Base-by-base conservation (phyloP, 2,329 filamentous ascomycete genomes). In the Diaporthe sp. region DNA sequence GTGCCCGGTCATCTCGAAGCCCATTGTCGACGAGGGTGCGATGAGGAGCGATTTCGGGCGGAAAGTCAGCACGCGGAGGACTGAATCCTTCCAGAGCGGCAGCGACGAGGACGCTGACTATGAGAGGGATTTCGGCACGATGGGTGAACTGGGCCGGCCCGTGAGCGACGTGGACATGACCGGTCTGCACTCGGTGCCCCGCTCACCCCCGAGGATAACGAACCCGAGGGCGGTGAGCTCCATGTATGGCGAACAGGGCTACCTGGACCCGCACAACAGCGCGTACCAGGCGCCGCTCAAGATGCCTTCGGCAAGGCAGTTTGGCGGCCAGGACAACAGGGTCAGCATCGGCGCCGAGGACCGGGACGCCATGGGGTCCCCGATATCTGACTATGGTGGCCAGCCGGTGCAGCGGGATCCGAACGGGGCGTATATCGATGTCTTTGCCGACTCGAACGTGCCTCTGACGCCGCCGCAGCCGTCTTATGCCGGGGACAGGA, bases 1-100 rank as follows among this genome's bases (percentile, higher is more conserved):
- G n/a, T 62, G 58, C 37, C 74, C 69, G 17, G 51, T 89, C 62
- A 89, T 92, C 77, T 92, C 90, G 75, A 88, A 92, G 78, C 85
- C 92, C 77, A 86, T 91, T 72, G 83, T 89, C 62, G 79, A 82
- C 31, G 82, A 85, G 37, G 76, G 76, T 78, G 82, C 82, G 51
- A 83, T 87, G 75, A 87, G 89, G 71, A 87, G 86, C 51, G 90
- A 91, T 79, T 91, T 91, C 78, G 87, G 88, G 55, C 88, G 86
- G 79, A 86, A 85, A 79, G 62, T 39, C 69, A 74, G 72, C 65
- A 72, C 73, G 67, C 77, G 75, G 74, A 62, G 75, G 74, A 62
- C 76, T 62, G 59, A 70, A 39, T 70, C 59, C 39, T 75, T 77
- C 65, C 49, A 58, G 1, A 39, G 37, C 42, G 46, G 28, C 34